Evolutionary conservation across 106 monocot genomes (phyloP).

Genomic region (Cymbidium sinense): DNA sequence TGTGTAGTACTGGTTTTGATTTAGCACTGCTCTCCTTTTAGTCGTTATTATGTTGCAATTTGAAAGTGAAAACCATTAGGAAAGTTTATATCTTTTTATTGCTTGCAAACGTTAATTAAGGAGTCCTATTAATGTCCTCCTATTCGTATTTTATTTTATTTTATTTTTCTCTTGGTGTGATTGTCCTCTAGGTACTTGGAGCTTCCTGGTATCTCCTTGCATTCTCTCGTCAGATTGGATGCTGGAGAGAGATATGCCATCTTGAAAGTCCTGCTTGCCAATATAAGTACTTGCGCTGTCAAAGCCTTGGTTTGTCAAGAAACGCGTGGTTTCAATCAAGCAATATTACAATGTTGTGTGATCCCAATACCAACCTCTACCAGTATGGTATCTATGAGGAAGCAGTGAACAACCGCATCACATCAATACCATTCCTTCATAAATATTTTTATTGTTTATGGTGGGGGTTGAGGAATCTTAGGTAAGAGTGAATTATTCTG

Average conservation of each 20-base stretch:
- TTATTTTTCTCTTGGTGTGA: neutral
- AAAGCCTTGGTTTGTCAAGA: constrained; percentile 16
- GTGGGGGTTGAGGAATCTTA: constrained; percentile 56
- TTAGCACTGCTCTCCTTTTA: no score
- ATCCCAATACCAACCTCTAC: constrained; percentile 38
- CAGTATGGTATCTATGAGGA: constrained; percentile 71
- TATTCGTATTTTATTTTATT: neutral
- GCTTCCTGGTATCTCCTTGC: constrained; percentile 73
- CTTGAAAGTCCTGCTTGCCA: constrained; percentile 37
- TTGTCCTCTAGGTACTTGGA: constrained; percentile 48
- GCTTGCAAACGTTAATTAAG: no score
- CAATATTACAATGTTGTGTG: constrained; percentile 43
- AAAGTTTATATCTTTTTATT: no score
- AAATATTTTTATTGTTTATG: constrained; percentile 59
- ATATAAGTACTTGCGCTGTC: constrained; percentile 44
- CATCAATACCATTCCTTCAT: constrained; percentile 27
- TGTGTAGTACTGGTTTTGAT: no score
- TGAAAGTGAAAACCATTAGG: no score
- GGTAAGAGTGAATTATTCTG: constrained; percentile 12
- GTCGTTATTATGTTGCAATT: no score
- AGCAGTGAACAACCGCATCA: constrained; percentile 28
- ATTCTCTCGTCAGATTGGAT: constrained; percentile 57
- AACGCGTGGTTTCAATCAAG: constrained; percentile 51
- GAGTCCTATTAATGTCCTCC: no score
- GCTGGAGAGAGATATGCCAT: constrained; percentile 67